Base-by-base conservation (phyloP, 1,284 basidiomycete species). In the Pseudomicrostroma phylloplanum region DNA sequence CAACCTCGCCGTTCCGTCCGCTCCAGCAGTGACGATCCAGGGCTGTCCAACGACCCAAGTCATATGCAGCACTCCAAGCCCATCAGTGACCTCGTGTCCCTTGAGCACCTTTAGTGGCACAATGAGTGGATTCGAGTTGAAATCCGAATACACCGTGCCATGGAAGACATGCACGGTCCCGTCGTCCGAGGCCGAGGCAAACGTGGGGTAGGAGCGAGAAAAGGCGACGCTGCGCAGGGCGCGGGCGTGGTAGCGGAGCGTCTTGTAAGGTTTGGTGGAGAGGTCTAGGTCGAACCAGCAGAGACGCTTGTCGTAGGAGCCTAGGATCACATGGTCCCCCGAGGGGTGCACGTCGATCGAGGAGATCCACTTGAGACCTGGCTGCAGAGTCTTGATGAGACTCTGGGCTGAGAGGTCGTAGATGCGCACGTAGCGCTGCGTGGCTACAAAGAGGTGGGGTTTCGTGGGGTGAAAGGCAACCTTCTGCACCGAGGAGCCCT, bases 251-350 rank as follows among this genome's bases (percentile, higher is more conserved):
- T 97, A 98, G 87, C 92, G 87, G 71, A 99, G 83, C 62, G 96
- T 88, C 82, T 96, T 96, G 85, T 93, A 98, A 1, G 96, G 96
- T 79, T 94, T 92, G 70, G 89, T 88, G 73, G 88, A 90, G 60
- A 98, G 86, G 77, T 98, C 96, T 64, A 98, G 83, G 82, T 99
- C 96, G 80, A 98, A 98, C 96, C 96, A 99, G 75, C 91, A 92
- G 17, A 98, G 82, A 80, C 96, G 94, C 71, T 91, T 89, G 82
- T 99, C 96, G 81, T 98, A 98, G 58, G 90, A 90, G 64, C 96
- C 96, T 51, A 99, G 89, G 69, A 99, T 90, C 66, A 99, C 82
- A 82, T 99, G 92, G 76, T 97, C 92, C 2, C 79, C 77, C 48
- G 92, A 92, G 7, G 94, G 91, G 81, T 99, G 96, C 21, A 99